Conservation (phyloP, 2,329 filamentous ascomycete genomes). For the Stenocarpella maydis region DNA sequence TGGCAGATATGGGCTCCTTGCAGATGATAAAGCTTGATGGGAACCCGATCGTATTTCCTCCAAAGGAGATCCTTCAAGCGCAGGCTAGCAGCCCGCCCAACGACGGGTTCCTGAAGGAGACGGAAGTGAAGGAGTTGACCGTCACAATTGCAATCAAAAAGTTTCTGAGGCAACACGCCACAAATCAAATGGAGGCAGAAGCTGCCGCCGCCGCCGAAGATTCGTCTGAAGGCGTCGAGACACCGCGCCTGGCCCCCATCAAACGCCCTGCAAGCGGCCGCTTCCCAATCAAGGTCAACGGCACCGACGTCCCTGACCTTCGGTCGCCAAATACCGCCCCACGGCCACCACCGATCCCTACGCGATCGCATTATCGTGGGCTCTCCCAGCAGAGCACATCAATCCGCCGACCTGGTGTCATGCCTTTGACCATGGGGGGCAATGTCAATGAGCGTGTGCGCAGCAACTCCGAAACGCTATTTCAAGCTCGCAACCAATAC, state of each 20-base stretch:
- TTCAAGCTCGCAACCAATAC: constrained; percentile 56
- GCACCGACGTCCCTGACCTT: constrained; percentile 71
- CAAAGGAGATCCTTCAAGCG: constrained; percentile 71
- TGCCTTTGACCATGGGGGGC: constrained; percentile 70
- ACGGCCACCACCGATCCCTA: constrained; percentile 79
- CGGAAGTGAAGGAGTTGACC: constrained; percentile 68
- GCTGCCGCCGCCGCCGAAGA: constrained; percentile 57
- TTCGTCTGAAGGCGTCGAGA: constrained; percentile 79
- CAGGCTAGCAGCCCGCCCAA: constrained; percentile 64
- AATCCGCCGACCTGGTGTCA: constrained; percentile 74
- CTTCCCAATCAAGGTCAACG: constrained; percentile 75
- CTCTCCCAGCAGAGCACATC: constrained; percentile 73
- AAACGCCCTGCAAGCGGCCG: constrained; percentile 70
- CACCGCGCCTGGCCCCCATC: constrained; percentile 72
- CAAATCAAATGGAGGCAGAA: constrained; percentile 62
- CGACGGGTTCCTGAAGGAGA: constrained; percentile 65
- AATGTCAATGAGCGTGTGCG: constrained; percentile 73
- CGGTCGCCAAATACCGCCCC: constrained; percentile 70
- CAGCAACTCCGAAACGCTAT: constrained; percentile 70
- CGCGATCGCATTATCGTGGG: constrained; percentile 81
- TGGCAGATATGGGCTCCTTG: constrained; percentile 89
- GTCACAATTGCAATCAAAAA: constrained; percentile 70
- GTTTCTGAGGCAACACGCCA: constrained; percentile 63
- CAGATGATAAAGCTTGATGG: constrained; percentile 90
- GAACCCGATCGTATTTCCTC: constrained; percentile 84